Evolutionary conservation across 169 alveolate genomes (phyloP).

Genomic region (Sarcocystis neurona): DNA sequence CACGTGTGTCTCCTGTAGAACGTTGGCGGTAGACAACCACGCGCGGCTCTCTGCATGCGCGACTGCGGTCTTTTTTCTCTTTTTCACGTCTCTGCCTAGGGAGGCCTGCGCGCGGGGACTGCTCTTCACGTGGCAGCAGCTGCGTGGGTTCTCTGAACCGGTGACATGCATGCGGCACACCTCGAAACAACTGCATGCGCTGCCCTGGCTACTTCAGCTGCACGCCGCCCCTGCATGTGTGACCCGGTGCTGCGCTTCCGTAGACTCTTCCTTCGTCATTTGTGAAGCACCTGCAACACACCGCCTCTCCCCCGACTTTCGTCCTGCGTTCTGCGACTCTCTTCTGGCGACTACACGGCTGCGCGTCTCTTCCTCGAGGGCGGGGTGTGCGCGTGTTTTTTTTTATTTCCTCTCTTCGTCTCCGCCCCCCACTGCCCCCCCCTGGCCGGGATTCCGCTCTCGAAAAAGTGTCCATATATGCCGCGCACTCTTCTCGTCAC

Average conservation of each 20-base stretch:
- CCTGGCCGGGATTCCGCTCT: background rate
- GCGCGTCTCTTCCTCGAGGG: background rate
- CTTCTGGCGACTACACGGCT: background rate
- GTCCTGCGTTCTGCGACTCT: background rate
- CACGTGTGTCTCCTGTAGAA: too few relatives aligned
- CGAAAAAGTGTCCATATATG: background rate
- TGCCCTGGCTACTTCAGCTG: background rate
- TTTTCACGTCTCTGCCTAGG: too few relatives aligned
- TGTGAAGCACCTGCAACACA: background rate
- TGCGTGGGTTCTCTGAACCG: background rate
- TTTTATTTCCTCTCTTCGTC: background rate
- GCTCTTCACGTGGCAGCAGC: background rate
- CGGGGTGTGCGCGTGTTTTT: background rate
- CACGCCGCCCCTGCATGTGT: background rate
- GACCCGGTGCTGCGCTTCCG: too few relatives aligned
- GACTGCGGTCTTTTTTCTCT: too few relatives aligned
- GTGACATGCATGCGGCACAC: background rate
- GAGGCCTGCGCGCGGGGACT: too few relatives aligned
- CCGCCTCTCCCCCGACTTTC: background rate
- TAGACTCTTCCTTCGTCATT: background rate
- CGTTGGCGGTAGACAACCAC: too few relatives aligned
- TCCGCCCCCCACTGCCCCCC: constrained; percentile 14
- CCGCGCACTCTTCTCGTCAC: background rate
- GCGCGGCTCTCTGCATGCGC: too few relatives aligned
- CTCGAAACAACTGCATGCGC: background rate